phyloP scores from a whole-genome alignment of 805 yeast genomes.

The Barnettozyma siamensis region DNA sequence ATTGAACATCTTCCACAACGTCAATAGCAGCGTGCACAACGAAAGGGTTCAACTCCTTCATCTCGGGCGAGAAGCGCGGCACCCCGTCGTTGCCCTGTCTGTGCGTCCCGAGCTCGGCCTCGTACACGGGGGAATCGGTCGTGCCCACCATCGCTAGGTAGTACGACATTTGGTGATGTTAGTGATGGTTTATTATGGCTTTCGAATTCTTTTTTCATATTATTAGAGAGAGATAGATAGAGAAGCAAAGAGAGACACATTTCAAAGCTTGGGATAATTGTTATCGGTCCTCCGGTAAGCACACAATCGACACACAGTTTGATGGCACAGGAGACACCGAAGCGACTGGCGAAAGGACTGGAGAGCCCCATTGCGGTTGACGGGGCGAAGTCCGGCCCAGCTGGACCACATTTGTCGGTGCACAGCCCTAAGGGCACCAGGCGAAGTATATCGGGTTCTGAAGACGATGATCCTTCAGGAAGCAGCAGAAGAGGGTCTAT shows the following conservation, averaged over 20 bases:
- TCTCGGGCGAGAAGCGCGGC: constrained; percentile 40
- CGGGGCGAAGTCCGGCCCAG: no score
- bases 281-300: no score
- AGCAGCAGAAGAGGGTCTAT: not conserved
- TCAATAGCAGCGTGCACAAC: constrained; percentile 86
- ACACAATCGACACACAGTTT: no score
- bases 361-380: constrained; percentile 2
- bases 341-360: not conserved
- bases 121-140: constrained; percentile 80
- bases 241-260: no score
- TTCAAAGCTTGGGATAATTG: no score
- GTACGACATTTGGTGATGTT: constrained; percentile 70
- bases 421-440: not conserved
- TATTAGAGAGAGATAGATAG: no score
- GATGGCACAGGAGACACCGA: not conserved
- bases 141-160: constrained; percentile 87
- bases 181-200: not conserved
- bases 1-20: constrained; percentile 84
- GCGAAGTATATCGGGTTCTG: not conserved
- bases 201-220: not conserved
- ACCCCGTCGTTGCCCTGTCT: constrained; percentile 61
- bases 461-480: no score
- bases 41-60: constrained; percentile 80
- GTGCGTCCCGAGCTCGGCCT: constrained; percentile 75
- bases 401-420: no score